Evolutionary conservation across 2,329 filamentous ascomycete genomes (phyloP).

Genomic region (Epicoccum nigrum): DNA sequence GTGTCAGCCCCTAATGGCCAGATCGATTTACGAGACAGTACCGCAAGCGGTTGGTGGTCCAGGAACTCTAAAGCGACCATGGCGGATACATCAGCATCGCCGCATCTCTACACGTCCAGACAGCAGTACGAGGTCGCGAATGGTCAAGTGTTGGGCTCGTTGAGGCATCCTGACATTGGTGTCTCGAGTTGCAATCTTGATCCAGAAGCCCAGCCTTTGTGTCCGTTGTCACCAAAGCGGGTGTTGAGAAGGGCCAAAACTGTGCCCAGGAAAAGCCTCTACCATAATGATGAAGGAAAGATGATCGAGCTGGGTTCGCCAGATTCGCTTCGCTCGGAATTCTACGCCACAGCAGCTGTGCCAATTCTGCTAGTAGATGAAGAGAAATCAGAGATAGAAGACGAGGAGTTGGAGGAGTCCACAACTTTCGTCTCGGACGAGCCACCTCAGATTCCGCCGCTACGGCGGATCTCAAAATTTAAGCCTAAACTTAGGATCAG

Average conservation of each 20-base stretch:
- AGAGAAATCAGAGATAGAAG: neutral
- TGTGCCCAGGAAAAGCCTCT: neutral
- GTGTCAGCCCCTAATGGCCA: neutral
- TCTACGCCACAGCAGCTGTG: neutral
- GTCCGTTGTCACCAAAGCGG: neutral
- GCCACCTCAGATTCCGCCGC: neutral
- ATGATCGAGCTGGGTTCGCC: neutral
- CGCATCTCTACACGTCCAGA: neutral
- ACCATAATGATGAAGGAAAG: neutral
- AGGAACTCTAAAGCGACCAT: neutral
- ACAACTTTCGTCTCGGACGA: neutral
- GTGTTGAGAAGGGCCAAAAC: neutral
- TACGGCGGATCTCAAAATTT: neutral
- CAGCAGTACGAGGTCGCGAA: constrained; percentile 3
- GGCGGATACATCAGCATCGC: neutral
- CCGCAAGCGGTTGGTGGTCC: neutral
- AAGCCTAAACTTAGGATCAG: neutral
- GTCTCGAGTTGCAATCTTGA: neutral
- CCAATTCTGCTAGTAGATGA: neutral
- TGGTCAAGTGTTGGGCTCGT: neutral
- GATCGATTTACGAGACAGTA: neutral
- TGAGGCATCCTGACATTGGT: neutral
- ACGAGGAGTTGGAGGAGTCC: neutral
- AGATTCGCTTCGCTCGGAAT: neutral
- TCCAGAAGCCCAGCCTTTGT: neutral